phyloP scores from a whole-genome alignment of 73 alveolate genomes.

The Paramecium pentaurelia region DNA sequence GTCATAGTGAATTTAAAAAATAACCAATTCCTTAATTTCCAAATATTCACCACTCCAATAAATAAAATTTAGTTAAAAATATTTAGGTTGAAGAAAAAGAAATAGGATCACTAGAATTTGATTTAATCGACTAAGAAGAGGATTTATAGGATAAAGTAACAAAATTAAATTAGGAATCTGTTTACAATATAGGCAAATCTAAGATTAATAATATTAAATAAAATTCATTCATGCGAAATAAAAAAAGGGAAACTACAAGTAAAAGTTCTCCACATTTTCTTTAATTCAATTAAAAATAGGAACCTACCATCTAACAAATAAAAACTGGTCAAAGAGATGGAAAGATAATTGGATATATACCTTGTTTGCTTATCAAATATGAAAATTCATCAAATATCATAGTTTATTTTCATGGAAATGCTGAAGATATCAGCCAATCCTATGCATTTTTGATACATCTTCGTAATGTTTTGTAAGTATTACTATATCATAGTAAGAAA shows the following conservation, averaged over 20 bases:
- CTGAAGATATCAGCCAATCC: slow-evolving; percentile 78
- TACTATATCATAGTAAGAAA: not conserved
- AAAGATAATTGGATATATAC: slow-evolving; percentile 41
- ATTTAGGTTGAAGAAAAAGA: not conserved
- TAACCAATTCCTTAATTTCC: slow-evolving; percentile 5
- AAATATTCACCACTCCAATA: not conserved
- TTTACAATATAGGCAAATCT: not conserved
- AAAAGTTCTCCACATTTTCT: not conserved
- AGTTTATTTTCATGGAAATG: slow-evolving; percentile 91
- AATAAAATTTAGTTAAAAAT: not conserved
- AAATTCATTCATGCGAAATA: not conserved
- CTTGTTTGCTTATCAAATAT: slow-evolving; percentile 68
- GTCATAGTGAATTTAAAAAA: not conserved
- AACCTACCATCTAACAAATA: not conserved
- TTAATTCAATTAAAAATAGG: not conserved
- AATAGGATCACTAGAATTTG: not conserved
- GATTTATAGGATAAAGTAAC: not conserved
- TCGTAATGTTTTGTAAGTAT: slow-evolving; percentile 67
- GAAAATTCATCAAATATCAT: slow-evolving; percentile 68
- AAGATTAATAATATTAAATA: not conserved
- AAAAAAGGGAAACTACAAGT: slow-evolving; percentile 4
- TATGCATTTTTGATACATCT: slow-evolving; percentile 69
- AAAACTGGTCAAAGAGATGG: not conserved
- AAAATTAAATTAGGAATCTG: not conserved
- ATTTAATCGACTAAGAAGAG: not conserved